Percentiles rank a stretch among this genome's conserved stretches.
phyloP scores from a whole-genome alignment of 306 rosid species.

The Quercus wislizeni region DNA sequence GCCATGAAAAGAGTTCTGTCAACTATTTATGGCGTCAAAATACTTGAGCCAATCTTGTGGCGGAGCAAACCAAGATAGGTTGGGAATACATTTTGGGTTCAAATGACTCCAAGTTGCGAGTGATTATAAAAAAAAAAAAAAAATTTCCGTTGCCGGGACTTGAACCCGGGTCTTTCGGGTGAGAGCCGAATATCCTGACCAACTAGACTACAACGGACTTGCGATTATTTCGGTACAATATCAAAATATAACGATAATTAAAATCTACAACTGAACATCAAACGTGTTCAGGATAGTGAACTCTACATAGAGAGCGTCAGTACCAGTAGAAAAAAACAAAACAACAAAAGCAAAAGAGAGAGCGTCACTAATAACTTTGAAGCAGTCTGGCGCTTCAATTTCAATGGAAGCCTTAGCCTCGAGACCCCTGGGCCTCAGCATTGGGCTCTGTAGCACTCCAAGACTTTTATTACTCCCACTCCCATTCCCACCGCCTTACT shows the following conservation, averaged over 20 bases:
- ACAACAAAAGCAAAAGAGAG: not conserved
- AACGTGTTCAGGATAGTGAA: not conserved
- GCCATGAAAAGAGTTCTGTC: no score
- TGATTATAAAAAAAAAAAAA: fast-evolving
- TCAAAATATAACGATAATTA: no score
- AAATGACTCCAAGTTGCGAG: no score
- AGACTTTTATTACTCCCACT: not conserved
- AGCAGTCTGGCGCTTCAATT: conserved; percentile 13
- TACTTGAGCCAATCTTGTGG: no score
- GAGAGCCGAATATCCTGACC: conserved; percentile 53
- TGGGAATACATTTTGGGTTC: no score
- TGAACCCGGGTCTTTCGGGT: conserved; percentile 53
- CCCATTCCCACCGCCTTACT: conserved; percentile 13
- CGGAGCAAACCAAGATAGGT: no score
- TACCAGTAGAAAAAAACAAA: no score
- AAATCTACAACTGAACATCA: not conserved
- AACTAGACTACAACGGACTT: conserved; percentile 49
- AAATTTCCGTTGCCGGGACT: conserved; percentile 46
- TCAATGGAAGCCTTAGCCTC: conserved; percentile 50
- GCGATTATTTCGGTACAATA: fast-evolving
- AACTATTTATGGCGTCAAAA: no score
- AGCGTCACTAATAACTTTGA: not conserved
- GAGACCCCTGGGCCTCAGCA: conserved; percentile 33
- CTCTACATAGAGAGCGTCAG: not conserved
- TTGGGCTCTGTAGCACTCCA: conserved; percentile 33